Base-by-base conservation (phyloP, 352 stramenopile species). In the Phytophthora meadii region DNA sequence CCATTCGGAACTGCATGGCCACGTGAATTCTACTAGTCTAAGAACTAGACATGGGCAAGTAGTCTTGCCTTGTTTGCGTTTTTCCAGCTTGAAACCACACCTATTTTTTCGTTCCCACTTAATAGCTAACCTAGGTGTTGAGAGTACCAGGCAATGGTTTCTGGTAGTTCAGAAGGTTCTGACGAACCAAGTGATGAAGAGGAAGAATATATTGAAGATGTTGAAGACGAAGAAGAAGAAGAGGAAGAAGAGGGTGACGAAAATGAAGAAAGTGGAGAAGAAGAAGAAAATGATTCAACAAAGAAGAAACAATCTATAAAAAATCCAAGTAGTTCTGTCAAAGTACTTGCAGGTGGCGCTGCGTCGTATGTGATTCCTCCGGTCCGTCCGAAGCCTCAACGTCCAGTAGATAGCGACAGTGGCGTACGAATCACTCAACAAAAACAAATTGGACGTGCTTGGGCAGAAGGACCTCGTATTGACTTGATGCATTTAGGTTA, bases 401-500 rank as follows among this genome's bases (percentile, higher is more conserved):
- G 66, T 36, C 71, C 71, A 37, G 58, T 41, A 56, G 71, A 79
- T 45, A 65, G 59, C 8, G 44, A 60, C 6, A 50, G 19, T 4
- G 70, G 65, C 1, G 4, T 76, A 9, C 30, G 67, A 14, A 76
- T 92, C 15, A 74, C 77, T 15, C 63, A 85, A 52, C 83, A 92
- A 52, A 90, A 92, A 52, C 74, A 65, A 14, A 74, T 94, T 45
- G 83, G 75, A 7, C 72, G 65, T 32, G 86, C 86, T 48, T 94
- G 86, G 86, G 47, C 60, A 9, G 74, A 87, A 32, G 86, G 86
- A 4, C 86, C 83, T 25, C 70, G 61, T 10, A 79, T 94, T 30
- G 86, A 94, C 49, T 50, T 88, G 49, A 68, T 83, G n/a, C 81
- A 94, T 54, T 81, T 87, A 54, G 74, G 74, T 39, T 94, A 87